These are phyloP conservation scores for Trichocladium uniseriatum DNA, from an alignment of 495 filamentous ascomycete species.

Conservation along the genomic window DNA sequence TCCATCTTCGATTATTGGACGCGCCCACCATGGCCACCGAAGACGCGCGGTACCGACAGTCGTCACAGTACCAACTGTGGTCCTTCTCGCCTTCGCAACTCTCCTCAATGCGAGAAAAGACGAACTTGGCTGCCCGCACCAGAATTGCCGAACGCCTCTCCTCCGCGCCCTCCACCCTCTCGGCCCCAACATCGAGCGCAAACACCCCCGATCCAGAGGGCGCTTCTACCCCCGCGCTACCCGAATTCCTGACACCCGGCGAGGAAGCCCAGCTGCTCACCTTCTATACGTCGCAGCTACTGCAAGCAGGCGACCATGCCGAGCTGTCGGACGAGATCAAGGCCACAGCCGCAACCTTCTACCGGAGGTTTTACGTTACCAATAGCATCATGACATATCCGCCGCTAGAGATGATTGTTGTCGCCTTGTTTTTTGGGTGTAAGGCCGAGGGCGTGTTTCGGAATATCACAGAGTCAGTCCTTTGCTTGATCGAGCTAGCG, in stretches of 20 bases:
- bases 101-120: slow-evolving; percentile 56
- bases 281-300: slow-evolving; percentile 64
- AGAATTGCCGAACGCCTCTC: slow-evolving; percentile 48
- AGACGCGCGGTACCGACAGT: slow-evolving; percentile 84
- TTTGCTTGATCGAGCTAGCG: background rate
- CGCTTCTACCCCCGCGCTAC: slow-evolving; percentile 27
- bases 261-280: slow-evolving; percentile 78
- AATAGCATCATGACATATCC: slow-evolving; percentile 94
- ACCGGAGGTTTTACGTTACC: slow-evolving; percentile 87
- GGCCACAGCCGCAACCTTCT: slow-evolving; percentile 86
- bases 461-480: slow-evolving; percentile 53
- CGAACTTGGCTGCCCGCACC: slow-evolving; percentile 63
- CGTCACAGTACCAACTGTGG: slow-evolving; percentile 85
- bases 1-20: background rate
- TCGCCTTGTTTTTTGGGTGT: slow-evolving; percentile 80
- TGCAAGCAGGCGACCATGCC: slow-evolving; percentile 67
- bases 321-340: slow-evolving; percentile 71
- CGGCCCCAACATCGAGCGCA: slow-evolving; percentile 24
- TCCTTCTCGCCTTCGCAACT: slow-evolving; percentile 77
- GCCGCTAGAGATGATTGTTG: slow-evolving; percentile 73
- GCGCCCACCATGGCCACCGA: slow-evolving; percentile 46
- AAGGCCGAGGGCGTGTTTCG: slow-evolving; percentile 84
- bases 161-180: slow-evolving; percentile 14
- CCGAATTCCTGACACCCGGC: slow-evolving; percentile 67
- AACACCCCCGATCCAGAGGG: slow-evolving; percentile 29